phyloP scores from a whole-genome alignment of 441 rosid genomes.

The Gossypium lobatum region DNA sequence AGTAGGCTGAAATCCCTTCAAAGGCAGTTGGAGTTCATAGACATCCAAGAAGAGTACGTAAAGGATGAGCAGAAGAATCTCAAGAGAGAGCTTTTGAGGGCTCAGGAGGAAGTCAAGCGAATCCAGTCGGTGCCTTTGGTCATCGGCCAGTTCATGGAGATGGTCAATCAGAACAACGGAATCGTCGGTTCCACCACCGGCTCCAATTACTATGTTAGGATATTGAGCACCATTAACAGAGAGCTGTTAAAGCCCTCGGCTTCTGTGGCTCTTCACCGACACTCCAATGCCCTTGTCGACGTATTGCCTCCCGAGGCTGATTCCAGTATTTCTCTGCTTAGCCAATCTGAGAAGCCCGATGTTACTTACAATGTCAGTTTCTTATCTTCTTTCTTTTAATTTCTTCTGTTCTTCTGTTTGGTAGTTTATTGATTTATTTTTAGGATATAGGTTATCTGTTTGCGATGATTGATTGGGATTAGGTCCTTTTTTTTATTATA shows the following conservation, averaged over 20 bases:
- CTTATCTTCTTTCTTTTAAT: background rate
- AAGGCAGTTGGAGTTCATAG: constrained; percentile 85
- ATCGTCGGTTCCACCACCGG: constrained; percentile 98
- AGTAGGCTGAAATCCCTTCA: constrained; percentile 67
- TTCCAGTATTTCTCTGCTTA: constrained; percentile 88
- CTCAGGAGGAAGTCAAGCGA: constrained; percentile 96
- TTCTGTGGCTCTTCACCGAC: constrained; percentile 94
- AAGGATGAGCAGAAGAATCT: constrained; percentile 96
- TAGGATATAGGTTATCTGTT: constrained; percentile 5
- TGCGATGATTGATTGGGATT: background rate
- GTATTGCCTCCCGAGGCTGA: constrained; percentile 98
- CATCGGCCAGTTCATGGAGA: constrained; percentile 98
- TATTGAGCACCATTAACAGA: constrained; percentile 80
- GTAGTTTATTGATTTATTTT: background rate
- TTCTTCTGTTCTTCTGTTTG: background rate
- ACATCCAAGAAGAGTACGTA: constrained; percentile 90
- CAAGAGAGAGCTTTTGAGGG: constrained; percentile 81
- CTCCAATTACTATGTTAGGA: constrained; percentile 87
- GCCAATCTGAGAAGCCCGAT: constrained; percentile 97
- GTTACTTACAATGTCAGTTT: constrained; percentile 72
- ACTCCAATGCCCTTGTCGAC: constrained; percentile 91
- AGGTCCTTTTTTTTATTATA: background rate
- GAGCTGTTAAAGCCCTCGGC: constrained; percentile 92
- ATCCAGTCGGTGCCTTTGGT: constrained; percentile 96
- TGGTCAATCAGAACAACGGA: constrained; percentile 97